A percentile compares a stretch with the other conserved stretches of the same genome.
Evolutionary conservation across 108 stramenopile genomes (phyloP).

Genomic region (Nannochloropsis salina): DNA sequence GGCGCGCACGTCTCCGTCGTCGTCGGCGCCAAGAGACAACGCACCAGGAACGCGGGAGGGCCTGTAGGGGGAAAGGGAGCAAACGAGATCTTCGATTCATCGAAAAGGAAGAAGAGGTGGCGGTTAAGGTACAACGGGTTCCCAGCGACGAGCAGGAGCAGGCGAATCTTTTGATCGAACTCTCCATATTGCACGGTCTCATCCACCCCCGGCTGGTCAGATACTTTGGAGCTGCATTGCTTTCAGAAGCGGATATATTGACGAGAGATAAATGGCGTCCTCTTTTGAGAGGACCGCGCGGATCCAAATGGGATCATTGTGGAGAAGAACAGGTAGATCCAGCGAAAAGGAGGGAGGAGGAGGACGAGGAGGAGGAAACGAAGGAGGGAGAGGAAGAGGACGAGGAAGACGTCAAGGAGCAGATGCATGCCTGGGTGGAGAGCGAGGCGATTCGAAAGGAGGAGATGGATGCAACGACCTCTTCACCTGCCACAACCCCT

Average conservation of each 20-base stretch:
- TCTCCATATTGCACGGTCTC: constrained; percentile 32
- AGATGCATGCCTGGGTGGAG: not conserved
- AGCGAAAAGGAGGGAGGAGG: not conserved
- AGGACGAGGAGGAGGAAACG: not conserved
- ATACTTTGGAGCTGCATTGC: constrained; percentile 18
- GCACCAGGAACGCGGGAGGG: too few relatives aligned
- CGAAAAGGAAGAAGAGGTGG: constrained; percentile 32
- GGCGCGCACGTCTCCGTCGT: not conserved
- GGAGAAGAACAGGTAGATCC: too few relatives aligned
- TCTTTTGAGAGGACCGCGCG: not conserved
- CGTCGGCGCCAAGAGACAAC: not conserved
- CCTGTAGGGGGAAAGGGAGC: too few relatives aligned
- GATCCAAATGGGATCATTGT: too few relatives aligned
- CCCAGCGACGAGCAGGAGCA: constrained; percentile 49
- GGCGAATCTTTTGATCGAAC: constrained; percentile 45
- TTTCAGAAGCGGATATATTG: not conserved
- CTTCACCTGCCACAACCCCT: not conserved
- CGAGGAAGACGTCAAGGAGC: not conserved
- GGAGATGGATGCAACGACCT: not conserved
- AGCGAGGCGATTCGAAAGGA: constrained; percentile 26
- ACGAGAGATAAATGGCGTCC: not conserved
- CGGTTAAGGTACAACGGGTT: constrained; percentile 45
- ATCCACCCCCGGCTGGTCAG: not conserved
- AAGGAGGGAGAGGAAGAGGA: not conserved
- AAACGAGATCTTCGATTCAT: not conserved